Base-by-base conservation (phyloP, 1,284 basidiomycete genomes). In the Waitea zeae region DNA sequence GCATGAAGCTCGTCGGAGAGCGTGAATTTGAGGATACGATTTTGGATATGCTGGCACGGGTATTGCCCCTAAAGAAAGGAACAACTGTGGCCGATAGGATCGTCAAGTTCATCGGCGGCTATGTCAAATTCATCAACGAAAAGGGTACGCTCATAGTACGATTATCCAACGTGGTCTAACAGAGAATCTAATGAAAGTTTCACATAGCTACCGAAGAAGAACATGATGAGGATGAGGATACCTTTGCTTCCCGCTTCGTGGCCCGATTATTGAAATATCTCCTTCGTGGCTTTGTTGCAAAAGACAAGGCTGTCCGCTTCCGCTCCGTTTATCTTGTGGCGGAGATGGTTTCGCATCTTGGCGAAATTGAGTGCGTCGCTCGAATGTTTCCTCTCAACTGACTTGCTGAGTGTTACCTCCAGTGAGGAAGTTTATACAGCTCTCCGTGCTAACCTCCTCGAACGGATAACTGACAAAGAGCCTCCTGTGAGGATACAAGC, bases 231-330 rank as follows among this genome's bases (percentile, higher is more conserved):
- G 78, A 86, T 11, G 67, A 75, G 11, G 75, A 81, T 24, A 81
- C 76, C 0, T 57, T 73, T 0, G 67, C 74, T 0, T 70, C 83
- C 0, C 68, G 88, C 36, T 89, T 96, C 46, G 61, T 81, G 1
- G 56, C 68, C 9, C 67, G 74, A 31, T 57, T 95, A 3, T 58
- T 95, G 36, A 70, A 70, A 33, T 86, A 84, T 57, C 64, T 95
- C 17, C 59, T 92, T 35, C 70, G 72, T 39, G 90, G 90, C 0
- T 90, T 90, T 53, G 53, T 66, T 9, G 83, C 90, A 3, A 96
- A 93, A 54, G 82, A 92, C 61, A 96, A 93, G 61, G 68, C 70
- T 36, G 78, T 86, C 17, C 69, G 90, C 9, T 88, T 79, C 46
- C 70, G 90, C 13, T 79, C 76, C 39, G 68, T 86, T 0, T 77